Evolutionary conservation across 441 rosid genomes (phyloP).

Genomic region (Populus hybrid): DNA sequence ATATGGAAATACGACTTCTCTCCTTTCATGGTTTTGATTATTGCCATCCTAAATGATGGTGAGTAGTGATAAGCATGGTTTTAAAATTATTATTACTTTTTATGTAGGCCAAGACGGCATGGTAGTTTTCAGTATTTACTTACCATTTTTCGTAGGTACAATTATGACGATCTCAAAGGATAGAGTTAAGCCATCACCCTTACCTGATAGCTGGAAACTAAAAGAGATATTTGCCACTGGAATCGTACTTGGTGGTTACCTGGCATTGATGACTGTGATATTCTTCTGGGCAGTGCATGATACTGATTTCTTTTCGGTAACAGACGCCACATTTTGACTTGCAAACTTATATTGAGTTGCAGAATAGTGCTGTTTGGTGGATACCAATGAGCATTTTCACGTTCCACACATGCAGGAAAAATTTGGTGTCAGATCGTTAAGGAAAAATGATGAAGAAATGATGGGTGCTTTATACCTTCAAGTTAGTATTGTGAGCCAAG

Average conservation of each 20-base stretch:
- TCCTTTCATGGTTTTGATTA: constrained; percentile 95
- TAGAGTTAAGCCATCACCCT: constrained; percentile 74
- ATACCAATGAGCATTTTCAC: not conserved
- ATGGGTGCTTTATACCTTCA: constrained; percentile 89
- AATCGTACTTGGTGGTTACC: constrained; percentile 73
- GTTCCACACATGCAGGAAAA: constrained; percentile 45
- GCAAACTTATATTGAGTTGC: not conserved
- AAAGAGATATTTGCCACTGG: constrained; percentile 89
- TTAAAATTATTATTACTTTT: not conserved
- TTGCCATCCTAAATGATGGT: constrained; percentile 96
- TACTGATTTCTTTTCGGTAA: constrained; percentile 71
- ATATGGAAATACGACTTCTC: constrained; percentile 95
- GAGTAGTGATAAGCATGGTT: constrained; percentile 19
- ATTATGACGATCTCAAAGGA: constrained; percentile 97
- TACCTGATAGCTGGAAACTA: constrained; percentile 94
- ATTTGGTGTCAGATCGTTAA: constrained; percentile 54
- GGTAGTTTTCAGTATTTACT: not conserved
- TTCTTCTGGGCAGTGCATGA: constrained; percentile 76
- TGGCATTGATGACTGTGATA: constrained; percentile 70
- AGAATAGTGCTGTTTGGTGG: not conserved
- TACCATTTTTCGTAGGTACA: constrained; percentile 40
- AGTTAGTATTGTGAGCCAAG: constrained; percentile 96
- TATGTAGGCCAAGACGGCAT: not conserved
- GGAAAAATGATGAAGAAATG: constrained; percentile 41
- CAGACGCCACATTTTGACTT: constrained; percentile 6